Evolutionary conservation across 192 early-diverging fungal genomes (phyloP).

Genomic region (Spizellomyces sp.): DNA sequence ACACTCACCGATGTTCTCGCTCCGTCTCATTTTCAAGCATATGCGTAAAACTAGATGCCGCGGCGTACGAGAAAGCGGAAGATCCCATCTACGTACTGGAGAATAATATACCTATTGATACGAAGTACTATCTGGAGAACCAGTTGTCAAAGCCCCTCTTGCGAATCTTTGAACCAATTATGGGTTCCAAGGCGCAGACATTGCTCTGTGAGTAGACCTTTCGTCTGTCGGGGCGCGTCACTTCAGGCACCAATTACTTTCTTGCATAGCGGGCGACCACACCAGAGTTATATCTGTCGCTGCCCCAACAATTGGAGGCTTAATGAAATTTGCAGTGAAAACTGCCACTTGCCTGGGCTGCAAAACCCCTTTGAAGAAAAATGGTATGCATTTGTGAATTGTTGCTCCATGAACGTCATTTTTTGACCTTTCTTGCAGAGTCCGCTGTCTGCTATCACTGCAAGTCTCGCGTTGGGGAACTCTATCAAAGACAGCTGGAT

Average conservation of each 20-base stretch:
- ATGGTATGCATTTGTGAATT: constrained; percentile 32
- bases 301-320: constrained; percentile 84
- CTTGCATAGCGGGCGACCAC: constrained; percentile 50
- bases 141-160: constrained; percentile 92
- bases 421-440: constrained; percentile 38
- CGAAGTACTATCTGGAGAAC: constrained; percentile 94
- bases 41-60: constrained; percentile 51
- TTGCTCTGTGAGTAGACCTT: constrained; percentile 63
- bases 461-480: constrained; percentile 64
- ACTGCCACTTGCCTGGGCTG: constrained; percentile 92
- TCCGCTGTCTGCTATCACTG: constrained; percentile 84
- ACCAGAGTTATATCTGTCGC: constrained; percentile 75
- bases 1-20: background rate
- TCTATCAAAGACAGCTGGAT: constrained; percentile 77
- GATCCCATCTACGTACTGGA: constrained; percentile 99
- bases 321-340: constrained; percentile 95
- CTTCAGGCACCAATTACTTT: background rate
- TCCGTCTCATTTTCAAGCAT: background rate
- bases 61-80: constrained; percentile 96
- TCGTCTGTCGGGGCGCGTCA: background rate
- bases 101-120: constrained; percentile 97
- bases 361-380: constrained; percentile 76
- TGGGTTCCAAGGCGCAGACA: constrained; percentile 83
- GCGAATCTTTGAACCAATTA: constrained; percentile 95
- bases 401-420: background rate